Evolutionary conservation across 306 rosid species (phyloP), one percentile per base, ranked within the genome.

Genomic region (Cicer judaicum): DNA sequence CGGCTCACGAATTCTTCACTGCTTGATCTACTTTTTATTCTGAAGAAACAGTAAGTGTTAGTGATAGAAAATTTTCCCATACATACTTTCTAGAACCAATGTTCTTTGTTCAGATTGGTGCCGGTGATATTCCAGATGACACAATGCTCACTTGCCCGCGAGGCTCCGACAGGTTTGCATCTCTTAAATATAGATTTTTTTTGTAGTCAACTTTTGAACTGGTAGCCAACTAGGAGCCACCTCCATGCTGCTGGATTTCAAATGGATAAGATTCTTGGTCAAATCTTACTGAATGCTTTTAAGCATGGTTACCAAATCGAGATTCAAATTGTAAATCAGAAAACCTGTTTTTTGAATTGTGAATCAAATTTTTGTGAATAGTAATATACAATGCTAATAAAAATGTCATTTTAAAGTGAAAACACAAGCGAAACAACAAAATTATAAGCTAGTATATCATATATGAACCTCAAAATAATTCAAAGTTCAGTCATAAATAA

Each of bases 111-210:
- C 90, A 91, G 97, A 86, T 93, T 86, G 97, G 98, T 79, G 97
- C 93, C 63, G 97, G 98, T 73, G 97, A 93, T 68, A 84, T 85
- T 80, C 98, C 98, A 1, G 98, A 93, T 77, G 97, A 93, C 79
- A 93, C 98, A 1, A 88, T 87, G 12, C 91, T 93, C 62, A 24
- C 84, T 66, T 91, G 98, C 68, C 81, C 90, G 64, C 92, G 97
- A 61, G 94, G 93, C 76, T 87, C 94, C 0, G 98, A 93, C 89
- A 93, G 98, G 98, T 87, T 81, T 80, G 88, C 77, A 55, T 65
- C 74, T 43, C 66, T 77, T 76, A 0, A 13, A 38, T 68, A 41
- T 80, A 56, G 63, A 68, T 56, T 72, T 67, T 67, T 67, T 21
- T 52, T 72, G 53, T 44, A 72, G 59, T 80, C 71, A 52, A 49